Evolutionary conservation across 257 asterid species (phyloP).

Genomic region (Eucommia ulmoides): DNA sequence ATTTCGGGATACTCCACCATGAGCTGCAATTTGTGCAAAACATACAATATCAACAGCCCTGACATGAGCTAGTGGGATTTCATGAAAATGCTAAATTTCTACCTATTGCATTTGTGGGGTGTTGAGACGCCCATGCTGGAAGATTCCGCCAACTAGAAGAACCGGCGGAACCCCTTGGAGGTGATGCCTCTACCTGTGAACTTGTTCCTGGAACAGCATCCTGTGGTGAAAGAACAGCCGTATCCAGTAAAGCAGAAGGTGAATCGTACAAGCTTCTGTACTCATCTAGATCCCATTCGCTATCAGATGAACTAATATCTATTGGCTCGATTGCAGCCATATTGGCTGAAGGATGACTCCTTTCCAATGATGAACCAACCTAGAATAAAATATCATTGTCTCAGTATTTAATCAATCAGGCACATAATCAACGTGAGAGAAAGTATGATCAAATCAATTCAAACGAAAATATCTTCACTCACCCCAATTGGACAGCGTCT

Average conservation of each 20-base stretch:
- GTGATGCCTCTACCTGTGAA: conserved; percentile 18
- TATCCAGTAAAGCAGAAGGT: conserved; percentile 17
- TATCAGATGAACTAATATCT: conserved; percentile 70
- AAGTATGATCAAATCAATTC: not conserved
- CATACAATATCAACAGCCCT: too few species aligned
- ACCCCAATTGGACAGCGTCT: not conserved
- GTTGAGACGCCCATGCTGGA: conserved; percentile 37
- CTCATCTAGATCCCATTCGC: conserved; percentile 77
- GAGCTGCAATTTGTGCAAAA: conserved; percentile 22
- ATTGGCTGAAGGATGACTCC: conserved; percentile 18
- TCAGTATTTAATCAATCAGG: conserved; percentile 25
- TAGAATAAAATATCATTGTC: conserved; percentile 21
- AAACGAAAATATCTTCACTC: not conserved
- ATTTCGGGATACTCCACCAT: conserved; percentile 14
- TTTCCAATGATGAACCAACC: conserved; percentile 13
- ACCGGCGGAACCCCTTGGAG: conserved; percentile 39
- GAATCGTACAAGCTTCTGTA: conserved; percentile 36
- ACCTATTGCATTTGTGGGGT: conserved; percentile 1
- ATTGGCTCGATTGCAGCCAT: conserved; percentile 48
- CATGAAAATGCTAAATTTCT: not conserved
- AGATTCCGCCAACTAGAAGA: conserved; percentile 25
- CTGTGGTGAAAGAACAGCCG: not conserved
- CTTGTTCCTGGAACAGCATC: not conserved
- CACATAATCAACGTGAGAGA: conserved; percentile 4
- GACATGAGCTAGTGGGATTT: too few species aligned